phyloP scores from a whole-genome alignment of 2,329 filamentous ascomycete genomes.

The Sphaerulina vaccinii region DNA sequence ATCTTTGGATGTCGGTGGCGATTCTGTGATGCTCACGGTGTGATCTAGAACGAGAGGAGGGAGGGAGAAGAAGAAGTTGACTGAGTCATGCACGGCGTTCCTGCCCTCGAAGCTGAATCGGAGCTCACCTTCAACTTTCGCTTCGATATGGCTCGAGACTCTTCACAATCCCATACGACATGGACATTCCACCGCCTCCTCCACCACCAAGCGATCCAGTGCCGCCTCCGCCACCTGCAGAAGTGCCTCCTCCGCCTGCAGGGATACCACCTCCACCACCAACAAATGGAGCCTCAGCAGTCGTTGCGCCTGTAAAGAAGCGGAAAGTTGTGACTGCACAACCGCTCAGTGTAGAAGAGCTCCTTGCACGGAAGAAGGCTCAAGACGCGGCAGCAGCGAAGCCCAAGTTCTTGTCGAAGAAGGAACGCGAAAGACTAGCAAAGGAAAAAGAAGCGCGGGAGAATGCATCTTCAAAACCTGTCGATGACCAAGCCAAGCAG shows the following conservation, averaged over 20 bases:
- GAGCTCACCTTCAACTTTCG: neutral
- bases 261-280: neutral
- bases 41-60: no score
- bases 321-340: conserved; percentile 51
- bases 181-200: conserved; percentile 1
- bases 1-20: neutral
- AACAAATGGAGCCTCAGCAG: neutral
- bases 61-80: no score
- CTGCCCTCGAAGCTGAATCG: neutral
- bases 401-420: conserved; percentile 83
- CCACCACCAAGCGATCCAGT: neutral
- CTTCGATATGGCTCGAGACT: neutral
- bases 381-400: conserved; percentile 81
- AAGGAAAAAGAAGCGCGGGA: conserved; percentile 69
- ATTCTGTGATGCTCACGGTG: neutral
- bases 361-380: conserved; percentile 80
- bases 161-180: neutral
- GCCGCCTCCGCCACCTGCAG: neutral
- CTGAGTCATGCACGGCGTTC: no score
- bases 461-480: conserved; percentile 63
- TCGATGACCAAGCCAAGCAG: conserved; percentile 36
- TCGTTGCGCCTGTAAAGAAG: conserved; percentile 33
- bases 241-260: neutral
- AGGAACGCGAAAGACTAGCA: conserved; percentile 75
- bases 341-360: conserved; percentile 80